Conservation (phyloP, 495 filamentous ascomycete genomes). For the Bombardia bombarda region DNA sequence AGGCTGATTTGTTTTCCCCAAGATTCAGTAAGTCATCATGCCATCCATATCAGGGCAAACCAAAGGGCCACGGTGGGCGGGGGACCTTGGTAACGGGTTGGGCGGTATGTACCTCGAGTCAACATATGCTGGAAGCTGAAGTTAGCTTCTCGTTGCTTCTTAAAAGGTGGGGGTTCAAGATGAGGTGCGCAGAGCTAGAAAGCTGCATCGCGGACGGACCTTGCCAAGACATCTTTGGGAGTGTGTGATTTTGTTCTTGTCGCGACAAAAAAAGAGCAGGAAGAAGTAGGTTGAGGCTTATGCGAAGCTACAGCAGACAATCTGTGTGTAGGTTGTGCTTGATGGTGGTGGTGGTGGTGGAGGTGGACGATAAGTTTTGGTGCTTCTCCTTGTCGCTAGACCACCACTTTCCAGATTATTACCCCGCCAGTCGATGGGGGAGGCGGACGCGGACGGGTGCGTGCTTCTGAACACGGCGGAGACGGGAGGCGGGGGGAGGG, state of each 20-base stretch:
- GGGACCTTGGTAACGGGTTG: no score
- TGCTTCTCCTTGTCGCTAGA: background rate
- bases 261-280: background rate
- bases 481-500: background rate
- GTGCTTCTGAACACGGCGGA: no score
- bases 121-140: constrained; percentile 34
- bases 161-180: constrained; percentile 28
- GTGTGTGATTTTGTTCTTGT: constrained; percentile 8
- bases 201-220: constrained; percentile 22
- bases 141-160: constrained; percentile 27
- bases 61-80: background rate
- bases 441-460: no score
- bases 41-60: background rate
- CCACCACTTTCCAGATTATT: background rate
- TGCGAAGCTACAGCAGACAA: no score
- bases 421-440: constrained; percentile 21
- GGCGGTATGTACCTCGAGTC: constrained; percentile 34
- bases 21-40: background rate
- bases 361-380: constrained; percentile 11
- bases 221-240: constrained; percentile 53
- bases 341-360: constrained; percentile 3
- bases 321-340: no score
- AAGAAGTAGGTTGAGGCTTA: no score
- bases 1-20: constrained; percentile 45
- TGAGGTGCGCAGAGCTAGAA: constrained; percentile 1